Percentiles rank a stretch among this genome's conserved stretches.
phyloP scores from a whole-genome alignment of 169 alveolate species.

The Plasmodium vivax region DNA sequence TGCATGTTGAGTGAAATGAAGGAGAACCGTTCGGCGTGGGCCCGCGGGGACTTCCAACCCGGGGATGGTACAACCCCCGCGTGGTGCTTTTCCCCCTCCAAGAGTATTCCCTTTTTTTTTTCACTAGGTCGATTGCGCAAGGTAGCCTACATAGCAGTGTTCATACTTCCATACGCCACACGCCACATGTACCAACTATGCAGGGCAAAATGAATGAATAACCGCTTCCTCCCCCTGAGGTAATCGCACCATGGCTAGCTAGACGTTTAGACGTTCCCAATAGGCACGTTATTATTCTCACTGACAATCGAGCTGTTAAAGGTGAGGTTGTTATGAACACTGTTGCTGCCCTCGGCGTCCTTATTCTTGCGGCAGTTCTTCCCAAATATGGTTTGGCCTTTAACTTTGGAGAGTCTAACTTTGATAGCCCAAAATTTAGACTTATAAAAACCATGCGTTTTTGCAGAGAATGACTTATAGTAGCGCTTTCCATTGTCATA shows the following conservation, averaged over 20 bases:
- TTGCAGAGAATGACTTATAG: constrained; percentile 87
- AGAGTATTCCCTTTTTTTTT: neutral
- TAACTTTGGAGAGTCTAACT: constrained; percentile 83
- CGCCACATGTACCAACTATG: neutral
- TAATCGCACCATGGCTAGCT: neutral
- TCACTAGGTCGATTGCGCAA: neutral
- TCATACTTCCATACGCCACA: neutral
- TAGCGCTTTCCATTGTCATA: constrained; percentile 84
- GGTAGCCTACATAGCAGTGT: neutral
- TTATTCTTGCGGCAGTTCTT: constrained; percentile 21
- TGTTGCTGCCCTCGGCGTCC: neutral
- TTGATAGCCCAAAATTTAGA: constrained; percentile 88
- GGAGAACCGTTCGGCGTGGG: neutral
- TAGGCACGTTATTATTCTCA: neutral
- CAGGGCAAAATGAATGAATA: neutral
- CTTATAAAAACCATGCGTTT: constrained; percentile 87
- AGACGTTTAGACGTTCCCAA: neutral
- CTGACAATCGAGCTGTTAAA: neutral
- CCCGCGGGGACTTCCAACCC: neutral
- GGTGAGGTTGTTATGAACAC: neutral
- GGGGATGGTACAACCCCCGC: neutral
- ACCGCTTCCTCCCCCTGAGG: neutral
- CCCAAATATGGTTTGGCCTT: constrained; percentile 74
- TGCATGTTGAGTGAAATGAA: neutral
- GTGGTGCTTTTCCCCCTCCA: neutral